Conservation (phyloP, 2,329 filamentous ascomycete species). For the Colletotrichum tanaceti region DNA sequence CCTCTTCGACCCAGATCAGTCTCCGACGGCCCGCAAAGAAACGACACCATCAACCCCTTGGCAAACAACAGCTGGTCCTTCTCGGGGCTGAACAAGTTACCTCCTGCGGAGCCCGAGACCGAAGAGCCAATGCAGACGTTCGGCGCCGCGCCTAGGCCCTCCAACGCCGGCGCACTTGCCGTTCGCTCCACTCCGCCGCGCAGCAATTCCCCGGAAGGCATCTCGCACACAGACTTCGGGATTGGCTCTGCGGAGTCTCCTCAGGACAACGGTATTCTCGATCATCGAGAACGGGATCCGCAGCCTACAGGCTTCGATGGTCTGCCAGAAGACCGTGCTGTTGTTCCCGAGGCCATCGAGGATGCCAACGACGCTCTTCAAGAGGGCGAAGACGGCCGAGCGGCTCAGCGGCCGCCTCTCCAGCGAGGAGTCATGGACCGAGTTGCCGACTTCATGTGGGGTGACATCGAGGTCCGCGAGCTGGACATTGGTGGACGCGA, state of each 20-base stretch:
- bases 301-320: background rate
- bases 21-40: constrained; percentile 66
- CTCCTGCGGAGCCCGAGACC: constrained; percentile 7
- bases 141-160: background rate
- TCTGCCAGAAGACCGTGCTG: background rate
- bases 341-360: constrained; percentile 3
- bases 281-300: background rate
- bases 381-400: constrained; percentile 28
- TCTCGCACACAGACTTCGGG: constrained; percentile 11
- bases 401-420: constrained; percentile 36
- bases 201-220: constrained; percentile 21
- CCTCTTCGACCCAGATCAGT: constrained; percentile 61
- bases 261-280: constrained; percentile 3
- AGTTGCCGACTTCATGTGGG: constrained; percentile 72
- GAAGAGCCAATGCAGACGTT: constrained; percentile 10
- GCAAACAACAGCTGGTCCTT: constrained; percentile 73
- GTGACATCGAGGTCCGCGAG: constrained; percentile 59
- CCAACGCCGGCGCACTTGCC: background rate
- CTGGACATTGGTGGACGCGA: constrained; percentile 44
- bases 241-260: constrained; percentile 3
- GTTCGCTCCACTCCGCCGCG: constrained; percentile 12
- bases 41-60: constrained; percentile 61
- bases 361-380: constrained; percentile 15
- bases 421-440: constrained; percentile 54
- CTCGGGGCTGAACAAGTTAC: constrained; percentile 51